These are phyloP conservation scores for Rhodotorula sp. DNA, from an alignment of 1,284 basidiomycete species.

Conservation along the genomic window DNA sequence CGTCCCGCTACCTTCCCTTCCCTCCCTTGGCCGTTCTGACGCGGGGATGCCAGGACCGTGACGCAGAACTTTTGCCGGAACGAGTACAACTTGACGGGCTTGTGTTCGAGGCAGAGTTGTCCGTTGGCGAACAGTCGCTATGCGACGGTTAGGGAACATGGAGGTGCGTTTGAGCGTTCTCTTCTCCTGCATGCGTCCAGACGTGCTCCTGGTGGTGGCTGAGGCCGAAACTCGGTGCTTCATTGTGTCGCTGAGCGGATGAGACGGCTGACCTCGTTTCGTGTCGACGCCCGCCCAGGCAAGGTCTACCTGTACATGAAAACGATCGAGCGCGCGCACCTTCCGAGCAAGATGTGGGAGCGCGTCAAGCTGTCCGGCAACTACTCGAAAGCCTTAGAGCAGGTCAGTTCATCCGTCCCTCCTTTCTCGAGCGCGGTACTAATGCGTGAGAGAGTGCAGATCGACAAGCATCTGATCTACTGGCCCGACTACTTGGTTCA, in stretches of 20 bases:
- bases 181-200: too few species aligned
- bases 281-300: constrained; percentile 56
- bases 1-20: not conserved
- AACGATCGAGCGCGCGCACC: constrained; percentile 94
- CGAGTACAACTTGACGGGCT: constrained; percentile 97
- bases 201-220: not conserved
- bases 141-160: constrained; percentile 93
- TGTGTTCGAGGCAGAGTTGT: constrained; percentile 94
- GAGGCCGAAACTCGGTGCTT: not conserved
- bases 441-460: constrained; percentile 55
- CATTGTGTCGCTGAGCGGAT: not conserved
- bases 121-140: constrained; percentile 95
- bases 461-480: constrained; percentile 90
- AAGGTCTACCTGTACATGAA: constrained; percentile 95
- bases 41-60: constrained; percentile 61
- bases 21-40: constrained; percentile 1
- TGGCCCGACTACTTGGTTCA: constrained; percentile 98
- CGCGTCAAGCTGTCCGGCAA: constrained; percentile 87
- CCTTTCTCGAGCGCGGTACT: not conserved
- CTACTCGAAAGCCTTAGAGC: constrained; percentile 90
- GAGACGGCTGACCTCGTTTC: not conserved
- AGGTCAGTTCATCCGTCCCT: constrained; percentile 58
- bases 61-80: constrained; percentile 98
- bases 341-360: constrained; percentile 97
- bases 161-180: constrained; percentile 62